A percentile compares a stretch with the other conserved stretches of the same genome.
Conservation (phyloP, 1,284 basidiomycete species). For the Cryptococcus jaspeensis region DNA sequence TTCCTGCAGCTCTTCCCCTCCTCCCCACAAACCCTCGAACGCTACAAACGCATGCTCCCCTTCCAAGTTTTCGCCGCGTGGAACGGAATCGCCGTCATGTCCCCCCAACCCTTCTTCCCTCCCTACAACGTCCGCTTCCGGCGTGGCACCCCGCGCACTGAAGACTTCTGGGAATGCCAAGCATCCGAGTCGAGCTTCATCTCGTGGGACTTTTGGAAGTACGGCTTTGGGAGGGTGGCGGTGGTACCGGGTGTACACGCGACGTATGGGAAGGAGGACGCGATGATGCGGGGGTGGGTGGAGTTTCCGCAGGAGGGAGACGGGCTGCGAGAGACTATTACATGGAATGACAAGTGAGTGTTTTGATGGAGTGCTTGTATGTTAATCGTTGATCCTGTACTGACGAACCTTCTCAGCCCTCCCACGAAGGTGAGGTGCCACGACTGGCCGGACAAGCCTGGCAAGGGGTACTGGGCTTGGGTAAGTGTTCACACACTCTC, state of each 20-base stretch:
- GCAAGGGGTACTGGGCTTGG: conserved; percentile 38
- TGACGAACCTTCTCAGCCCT: conserved; percentile 13
- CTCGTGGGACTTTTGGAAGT: conserved; percentile 52
- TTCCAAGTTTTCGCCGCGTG: conserved; percentile 56
- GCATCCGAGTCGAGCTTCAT: conserved; percentile 45
- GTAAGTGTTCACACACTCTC: conserved; percentile 1
- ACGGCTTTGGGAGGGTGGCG: conserved; percentile 45
- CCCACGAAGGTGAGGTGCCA: conserved; percentile 34
- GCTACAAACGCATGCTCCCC: conserved; percentile 43
- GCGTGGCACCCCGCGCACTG: conserved; percentile 28
- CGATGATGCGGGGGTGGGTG: conserved; percentile 39
- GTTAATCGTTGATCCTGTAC: not conserved
- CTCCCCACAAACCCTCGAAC: conserved; percentile 32
- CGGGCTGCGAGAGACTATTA: conserved; percentile 22
- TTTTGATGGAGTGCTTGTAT: not conserved
- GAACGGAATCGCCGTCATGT: conserved; percentile 58
- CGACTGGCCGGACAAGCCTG: conserved; percentile 44
- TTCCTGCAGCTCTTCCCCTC: conserved; percentile 39
- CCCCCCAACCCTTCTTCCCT: conserved; percentile 42
- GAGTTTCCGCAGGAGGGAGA: conserved; percentile 31
- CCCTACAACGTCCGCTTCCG: conserved; percentile 46
- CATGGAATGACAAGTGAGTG: conserved; percentile 40
- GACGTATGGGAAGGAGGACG: conserved; percentile 47
- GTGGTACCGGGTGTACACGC: conserved; percentile 47
- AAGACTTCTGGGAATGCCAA: conserved; percentile 42